Evolutionary conservation across 306 rosid species (phyloP), one percentile per base, ranked within the genome.

Genomic region (Fragaria ananassa): DNA sequence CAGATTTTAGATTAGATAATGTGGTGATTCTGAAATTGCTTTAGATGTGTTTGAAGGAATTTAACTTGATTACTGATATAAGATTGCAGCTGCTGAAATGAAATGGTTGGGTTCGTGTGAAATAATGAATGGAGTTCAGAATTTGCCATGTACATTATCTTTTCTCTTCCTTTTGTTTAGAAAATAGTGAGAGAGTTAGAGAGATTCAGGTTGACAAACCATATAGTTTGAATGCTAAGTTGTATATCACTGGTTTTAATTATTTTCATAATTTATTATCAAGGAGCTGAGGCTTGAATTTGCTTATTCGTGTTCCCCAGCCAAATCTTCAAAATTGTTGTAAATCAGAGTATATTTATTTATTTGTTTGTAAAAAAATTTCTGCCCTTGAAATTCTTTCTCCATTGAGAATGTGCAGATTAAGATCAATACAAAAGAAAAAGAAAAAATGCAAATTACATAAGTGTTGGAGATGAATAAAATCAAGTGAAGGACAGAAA

Each of bases 41-140:
- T 73, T 66, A 46, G 63, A 60, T 74, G 44, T 60, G 70, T 61
- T 61, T 61, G 70, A 74, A 61, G 70, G 78, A 74, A 42, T 56
- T 61, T 51, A 66, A 47, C 75, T 46, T 68, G 19, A 25, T 46
- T 49, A 47, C 27, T 25, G 57, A 58, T 74, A 45, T 74, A 57
- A 63, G 9, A 74, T 58, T 74, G 76, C 78, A 37, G 83, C 76
- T 57, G 79, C 75, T 47, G 71, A 80, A 74, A 73, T 34, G 79
- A 74, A 74, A 58, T 74, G 65, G 57, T 35, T 9, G 70, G 23
- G 67, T 67, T 34, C 2, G 64, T 56, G 21, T 67, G 46, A 74
- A 21, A 50, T 45, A 25, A 46, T 74, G 79, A 35, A 27, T 66
- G 66, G 53, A 76, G 78, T 60, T 61, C 46, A 45, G 70, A 61